Evolutionary conservation across 345 rosid species (phyloP).

Genomic region (Draba incana): DNA sequence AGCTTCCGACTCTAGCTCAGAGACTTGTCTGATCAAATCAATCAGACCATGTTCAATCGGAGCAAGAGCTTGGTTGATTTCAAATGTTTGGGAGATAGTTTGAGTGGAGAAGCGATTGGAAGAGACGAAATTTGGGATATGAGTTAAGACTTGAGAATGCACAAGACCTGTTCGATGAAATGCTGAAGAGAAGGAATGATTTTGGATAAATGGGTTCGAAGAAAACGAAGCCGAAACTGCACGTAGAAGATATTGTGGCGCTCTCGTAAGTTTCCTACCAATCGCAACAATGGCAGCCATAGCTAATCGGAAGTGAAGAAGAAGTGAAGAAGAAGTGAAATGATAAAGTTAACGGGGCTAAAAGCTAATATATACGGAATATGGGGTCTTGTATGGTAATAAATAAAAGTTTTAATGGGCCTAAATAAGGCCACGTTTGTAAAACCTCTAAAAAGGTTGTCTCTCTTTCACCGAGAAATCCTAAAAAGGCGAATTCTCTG

Average conservation of each 20-base stretch:
- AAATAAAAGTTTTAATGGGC: constrained; percentile 11
- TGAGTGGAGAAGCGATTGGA: constrained; percentile 46
- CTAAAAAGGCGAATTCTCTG: constrained; percentile 3
- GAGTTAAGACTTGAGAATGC: constrained; percentile 20
- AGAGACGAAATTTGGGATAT: constrained; percentile 30
- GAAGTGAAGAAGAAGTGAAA: constrained; percentile 1
- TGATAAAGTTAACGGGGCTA: neutral
- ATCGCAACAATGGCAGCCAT: constrained; percentile 33
- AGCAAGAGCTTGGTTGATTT: constrained; percentile 28
- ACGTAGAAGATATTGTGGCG: neutral
- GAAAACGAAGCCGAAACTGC: constrained; percentile 4
- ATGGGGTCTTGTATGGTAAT: neutral
- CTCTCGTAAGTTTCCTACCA: constrained; percentile 26
- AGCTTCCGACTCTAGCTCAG: constrained; percentile 51
- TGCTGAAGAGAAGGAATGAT: constrained; percentile 44
- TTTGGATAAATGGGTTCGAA: constrained; percentile 6
- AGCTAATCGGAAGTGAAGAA: constrained; percentile 14
- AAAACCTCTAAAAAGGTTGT: neutral
- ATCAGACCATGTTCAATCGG: constrained; percentile 40
- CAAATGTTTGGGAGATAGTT: constrained; percentile 34
- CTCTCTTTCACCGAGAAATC: neutral
- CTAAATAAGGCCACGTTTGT: constrained; percentile 9
- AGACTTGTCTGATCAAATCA: constrained; percentile 51
- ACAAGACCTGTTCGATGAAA: constrained; percentile 55
- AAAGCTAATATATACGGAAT: neutral